Evolutionary conservation across 2,329 filamentous ascomycete species (phyloP).

Genomic region (Epichloe coenophiala): DNA sequence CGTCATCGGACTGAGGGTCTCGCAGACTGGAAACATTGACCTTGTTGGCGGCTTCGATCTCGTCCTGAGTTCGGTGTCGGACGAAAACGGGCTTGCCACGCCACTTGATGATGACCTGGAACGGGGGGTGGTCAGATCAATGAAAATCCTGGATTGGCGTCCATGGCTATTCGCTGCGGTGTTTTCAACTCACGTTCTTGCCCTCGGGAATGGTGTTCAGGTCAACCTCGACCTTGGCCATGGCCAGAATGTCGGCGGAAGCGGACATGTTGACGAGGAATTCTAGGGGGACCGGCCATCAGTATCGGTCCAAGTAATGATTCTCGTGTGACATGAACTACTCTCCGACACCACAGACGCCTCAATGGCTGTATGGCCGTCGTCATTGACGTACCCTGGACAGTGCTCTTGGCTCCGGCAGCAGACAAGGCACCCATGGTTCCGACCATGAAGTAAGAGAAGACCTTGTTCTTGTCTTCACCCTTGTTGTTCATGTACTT

Average conservation of each 20-base stretch:
- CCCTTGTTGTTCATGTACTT: conserved; percentile 65
- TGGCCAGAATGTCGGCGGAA: conserved; percentile 93
- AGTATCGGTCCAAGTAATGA: conserved; percentile 16
- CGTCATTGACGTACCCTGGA: conserved; percentile 63
- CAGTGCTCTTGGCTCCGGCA: conserved; percentile 91
- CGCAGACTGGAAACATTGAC: conserved; percentile 71
- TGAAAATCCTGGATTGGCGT: background rate
- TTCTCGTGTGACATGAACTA: background rate
- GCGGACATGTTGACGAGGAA: conserved; percentile 99
- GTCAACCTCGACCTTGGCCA: conserved; percentile 98
- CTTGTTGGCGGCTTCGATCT: conserved; percentile 91
- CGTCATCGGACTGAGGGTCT: conserved; percentile 81
- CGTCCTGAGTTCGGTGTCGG: conserved; percentile 84
- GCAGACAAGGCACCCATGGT: conserved; percentile 84
- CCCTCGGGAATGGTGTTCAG: conserved; percentile 87
- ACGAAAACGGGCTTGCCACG: conserved; percentile 99
- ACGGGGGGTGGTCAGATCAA: background rate
- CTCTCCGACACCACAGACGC: conserved; percentile 2
- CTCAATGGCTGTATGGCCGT: conserved; percentile 14
- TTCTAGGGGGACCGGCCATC: conserved; percentile 44
- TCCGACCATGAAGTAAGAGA: conserved; percentile 98
- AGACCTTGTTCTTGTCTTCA: conserved; percentile 67
- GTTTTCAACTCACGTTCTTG: conserved; percentile 70
- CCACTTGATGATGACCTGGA: conserved; percentile 97
- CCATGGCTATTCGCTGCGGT: background rate